These are phyloP conservation scores for Mercurialis annua DNA, from an alignment of 345 rosid genomes.

Conservation along the genomic window DNA sequence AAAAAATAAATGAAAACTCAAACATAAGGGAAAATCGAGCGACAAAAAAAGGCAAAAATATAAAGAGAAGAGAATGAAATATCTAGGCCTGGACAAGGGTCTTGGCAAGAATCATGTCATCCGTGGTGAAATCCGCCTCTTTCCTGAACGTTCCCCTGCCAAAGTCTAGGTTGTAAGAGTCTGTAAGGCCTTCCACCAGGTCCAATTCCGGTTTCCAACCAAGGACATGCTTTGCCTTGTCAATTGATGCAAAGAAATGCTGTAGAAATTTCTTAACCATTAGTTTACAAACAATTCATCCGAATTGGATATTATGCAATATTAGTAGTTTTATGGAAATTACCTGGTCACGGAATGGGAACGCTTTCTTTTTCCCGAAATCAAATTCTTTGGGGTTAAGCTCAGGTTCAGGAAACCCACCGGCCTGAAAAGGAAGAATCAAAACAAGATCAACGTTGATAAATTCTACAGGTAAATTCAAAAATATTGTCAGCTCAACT, in stretches of 20 bases:
- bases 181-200: constrained; percentile 90
- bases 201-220: constrained; percentile 77
- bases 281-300: too few species aligned
- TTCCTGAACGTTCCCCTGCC: constrained; percentile 87
- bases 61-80: not conserved
- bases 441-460: not conserved
- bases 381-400: constrained; percentile 89
- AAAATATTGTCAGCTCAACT: not conserved
- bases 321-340: not conserved
- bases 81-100: constrained; percentile 55
- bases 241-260: constrained; percentile 95
- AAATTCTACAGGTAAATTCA: not conserved
- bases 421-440: constrained; percentile 51
- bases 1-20: not conserved
- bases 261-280: too few species aligned
- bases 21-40: too few species aligned
- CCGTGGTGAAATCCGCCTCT: constrained; percentile 88
- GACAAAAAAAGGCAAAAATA: not conserved
- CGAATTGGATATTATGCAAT: not conserved
- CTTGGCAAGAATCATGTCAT: constrained; percentile 83
- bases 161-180: constrained; percentile 88
- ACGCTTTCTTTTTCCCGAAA: constrained; percentile 94
- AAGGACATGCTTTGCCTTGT: constrained; percentile 80
- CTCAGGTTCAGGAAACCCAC: constrained; percentile 94
- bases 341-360: constrained; percentile 99